Conservation (phyloP, 2,329 filamentous ascomycete genomes). For the Calonectria multiphialidica region DNA sequence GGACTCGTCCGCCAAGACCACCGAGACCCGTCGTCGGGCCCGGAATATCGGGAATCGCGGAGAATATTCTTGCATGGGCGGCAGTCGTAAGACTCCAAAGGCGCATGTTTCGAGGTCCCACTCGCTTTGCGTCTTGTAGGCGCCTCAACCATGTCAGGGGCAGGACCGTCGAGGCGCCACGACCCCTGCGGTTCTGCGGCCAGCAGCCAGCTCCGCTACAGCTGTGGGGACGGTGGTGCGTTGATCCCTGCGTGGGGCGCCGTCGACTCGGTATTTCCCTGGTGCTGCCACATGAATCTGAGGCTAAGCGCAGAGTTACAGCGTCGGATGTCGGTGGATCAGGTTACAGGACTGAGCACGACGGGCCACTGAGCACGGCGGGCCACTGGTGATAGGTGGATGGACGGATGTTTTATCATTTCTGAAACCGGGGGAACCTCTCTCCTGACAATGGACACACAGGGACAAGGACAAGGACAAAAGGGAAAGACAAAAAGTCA, state of each 20-base stretch:
- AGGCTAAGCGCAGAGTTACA: constrained; percentile 4
- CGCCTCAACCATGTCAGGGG: background rate
- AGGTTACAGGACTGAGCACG: background rate
- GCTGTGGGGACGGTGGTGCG: background rate
- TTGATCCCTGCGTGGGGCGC: constrained; percentile 4
- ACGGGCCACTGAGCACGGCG: background rate
- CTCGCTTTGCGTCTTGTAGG: background rate
- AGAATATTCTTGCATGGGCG: background rate
- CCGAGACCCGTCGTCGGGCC: constrained; percentile 12
- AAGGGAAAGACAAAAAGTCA: background rate
- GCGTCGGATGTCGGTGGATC: constrained; percentile 14
- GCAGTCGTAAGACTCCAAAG: constrained; percentile 13
- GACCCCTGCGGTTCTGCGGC: background rate
- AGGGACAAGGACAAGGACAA: background rate
- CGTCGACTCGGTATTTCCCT: constrained; percentile 6
- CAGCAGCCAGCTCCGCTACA: background rate
- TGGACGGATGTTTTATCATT: background rate
- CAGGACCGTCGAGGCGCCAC: background rate
- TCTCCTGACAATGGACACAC: background rate
- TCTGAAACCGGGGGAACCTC: background rate
- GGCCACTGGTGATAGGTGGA: background rate
- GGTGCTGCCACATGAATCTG: constrained; percentile 9
- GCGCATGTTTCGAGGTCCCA: constrained; percentile 2
- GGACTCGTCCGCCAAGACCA: background rate
- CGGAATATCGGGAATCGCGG: constrained; percentile 8